A percentile compares a stretch with the other conserved stretches of the same genome.
Conservation (phyloP, 331 rosid species). For the Rosa hybrid region DNA sequence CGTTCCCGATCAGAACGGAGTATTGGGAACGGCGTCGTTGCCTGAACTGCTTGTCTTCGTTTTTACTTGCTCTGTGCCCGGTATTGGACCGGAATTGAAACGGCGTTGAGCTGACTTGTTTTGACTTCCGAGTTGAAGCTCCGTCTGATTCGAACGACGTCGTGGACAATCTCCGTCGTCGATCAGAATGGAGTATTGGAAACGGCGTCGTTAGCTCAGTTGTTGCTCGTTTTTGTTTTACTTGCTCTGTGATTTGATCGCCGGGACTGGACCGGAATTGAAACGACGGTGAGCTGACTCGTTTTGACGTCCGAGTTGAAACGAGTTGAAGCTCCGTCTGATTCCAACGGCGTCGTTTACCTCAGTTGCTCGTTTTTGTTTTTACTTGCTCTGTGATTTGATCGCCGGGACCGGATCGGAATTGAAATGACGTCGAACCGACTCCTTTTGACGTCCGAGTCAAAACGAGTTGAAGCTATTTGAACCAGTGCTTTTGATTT, state of each 20-base stretch:
- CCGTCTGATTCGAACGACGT: too few species aligned
- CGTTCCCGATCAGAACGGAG: neutral
- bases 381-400: neutral
- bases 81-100: neutral
- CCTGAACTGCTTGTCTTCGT: neutral
- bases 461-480: neutral
- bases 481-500: neutral
- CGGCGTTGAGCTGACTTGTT: constrained; percentile 9
- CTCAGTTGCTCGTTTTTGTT: neutral
- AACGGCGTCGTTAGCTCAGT: neutral
- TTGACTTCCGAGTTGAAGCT: neutral
- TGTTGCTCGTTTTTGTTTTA: neutral
- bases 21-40: neutral
- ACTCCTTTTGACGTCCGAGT: neutral
- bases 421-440: neutral
- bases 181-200: neutral
- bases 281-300: constrained; percentile 10
- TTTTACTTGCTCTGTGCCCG: neutral
- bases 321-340: neutral
- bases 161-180: too few species aligned
- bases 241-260: neutral
- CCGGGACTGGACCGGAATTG: neutral
- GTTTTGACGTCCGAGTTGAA: neutral
- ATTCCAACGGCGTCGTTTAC: neutral
- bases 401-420: neutral